Percentiles rank a stretch among this genome's conserved stretches.
Evolutionary conservation across 2,329 filamentous ascomycete genomes (phyloP).

Genomic region (Stachybotrys elegans): DNA sequence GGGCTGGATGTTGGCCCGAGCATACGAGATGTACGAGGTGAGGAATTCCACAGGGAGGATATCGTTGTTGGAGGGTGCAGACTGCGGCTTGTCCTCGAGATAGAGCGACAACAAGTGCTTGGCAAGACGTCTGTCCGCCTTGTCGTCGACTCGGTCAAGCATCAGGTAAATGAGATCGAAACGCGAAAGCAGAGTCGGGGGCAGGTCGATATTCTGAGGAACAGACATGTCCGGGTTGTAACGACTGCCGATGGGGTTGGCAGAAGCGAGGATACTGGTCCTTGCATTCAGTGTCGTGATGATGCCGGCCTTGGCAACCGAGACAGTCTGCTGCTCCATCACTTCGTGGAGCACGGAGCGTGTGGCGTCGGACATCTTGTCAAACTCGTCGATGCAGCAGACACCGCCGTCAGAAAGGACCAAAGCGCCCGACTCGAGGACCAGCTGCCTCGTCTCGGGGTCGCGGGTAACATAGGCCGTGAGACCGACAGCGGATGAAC

Average conservation of each 20-base stretch:
- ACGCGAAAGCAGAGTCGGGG: constrained; percentile 87
- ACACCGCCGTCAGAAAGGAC: constrained; percentile 78
- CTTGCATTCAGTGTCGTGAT: constrained; percentile 94
- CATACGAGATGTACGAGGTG: constrained; percentile 95
- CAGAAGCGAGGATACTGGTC: constrained; percentile 92
- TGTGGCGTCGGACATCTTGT: constrained; percentile 79
- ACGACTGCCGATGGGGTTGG: constrained; percentile 95
- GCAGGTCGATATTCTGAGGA: constrained; percentile 95
- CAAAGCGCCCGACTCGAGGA: constrained; percentile 73
- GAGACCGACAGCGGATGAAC: constrained; percentile 75
- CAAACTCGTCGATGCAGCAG: constrained; percentile 81
- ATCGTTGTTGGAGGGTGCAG: constrained; percentile 67
- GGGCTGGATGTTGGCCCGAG: constrained; percentile 80
- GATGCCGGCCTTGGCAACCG: constrained; percentile 86
- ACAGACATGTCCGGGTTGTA: constrained; percentile 96
- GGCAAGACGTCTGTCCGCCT: constrained; percentile 79
- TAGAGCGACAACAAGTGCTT: constrained; percentile 96
- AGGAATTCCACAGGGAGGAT: constrained; percentile 92
- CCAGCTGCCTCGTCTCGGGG: constrained; percentile 73
- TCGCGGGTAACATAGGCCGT: constrained; percentile 79
- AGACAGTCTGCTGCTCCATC: constrained; percentile 84
- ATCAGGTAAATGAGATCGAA: constrained; percentile 98
- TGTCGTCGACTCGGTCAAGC: constrained; percentile 88
- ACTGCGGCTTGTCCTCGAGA: constrained; percentile 87
- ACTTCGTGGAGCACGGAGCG: constrained; percentile 81